phyloP scores from a whole-genome alignment of 148 eudicot species.

The Arctostaphylos glauca region DNA sequence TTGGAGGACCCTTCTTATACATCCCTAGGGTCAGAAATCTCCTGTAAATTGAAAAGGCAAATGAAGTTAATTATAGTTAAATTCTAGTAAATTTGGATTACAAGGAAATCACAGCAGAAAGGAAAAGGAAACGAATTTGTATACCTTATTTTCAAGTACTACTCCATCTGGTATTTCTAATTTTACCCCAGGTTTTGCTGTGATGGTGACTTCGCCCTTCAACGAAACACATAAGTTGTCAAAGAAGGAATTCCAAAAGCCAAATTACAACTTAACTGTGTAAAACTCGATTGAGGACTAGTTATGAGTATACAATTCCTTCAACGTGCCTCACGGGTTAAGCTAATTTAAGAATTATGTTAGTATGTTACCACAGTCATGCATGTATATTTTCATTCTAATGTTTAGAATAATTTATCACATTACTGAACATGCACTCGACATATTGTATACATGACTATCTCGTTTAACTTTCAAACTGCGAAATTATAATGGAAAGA shows the following conservation, averaged over 20 bases:
- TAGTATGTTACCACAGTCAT: background rate
- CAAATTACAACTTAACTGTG: background rate
- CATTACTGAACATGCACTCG: background rate
- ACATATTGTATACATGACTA: background rate
- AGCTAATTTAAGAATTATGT: background rate
- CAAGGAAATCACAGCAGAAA: background rate
- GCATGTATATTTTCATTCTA: background rate
- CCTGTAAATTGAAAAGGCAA: conserved; percentile 15
- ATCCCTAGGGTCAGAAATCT: conserved; percentile 28
- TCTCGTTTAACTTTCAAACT: background rate
- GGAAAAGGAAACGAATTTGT: background rate
- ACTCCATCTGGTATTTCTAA: conserved; percentile 47
- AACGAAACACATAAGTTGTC: background rate
- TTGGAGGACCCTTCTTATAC: conserved; percentile 16
- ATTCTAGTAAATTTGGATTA: background rate
- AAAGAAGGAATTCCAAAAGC: background rate
- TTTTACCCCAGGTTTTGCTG: conserved; percentile 34
- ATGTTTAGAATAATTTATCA: background rate
- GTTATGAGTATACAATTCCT: background rate
- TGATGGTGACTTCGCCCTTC: conserved; percentile 41
- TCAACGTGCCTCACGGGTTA: background rate
- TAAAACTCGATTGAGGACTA: too few relatives aligned
- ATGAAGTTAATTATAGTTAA: background rate
- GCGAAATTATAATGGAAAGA: background rate
- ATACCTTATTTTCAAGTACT: conserved; percentile 45